Evolutionary conservation across 78 protist species (phyloP), one percentile per base, ranked within the genome.

Genomic region (Dictyostelium purpureum): DNA sequence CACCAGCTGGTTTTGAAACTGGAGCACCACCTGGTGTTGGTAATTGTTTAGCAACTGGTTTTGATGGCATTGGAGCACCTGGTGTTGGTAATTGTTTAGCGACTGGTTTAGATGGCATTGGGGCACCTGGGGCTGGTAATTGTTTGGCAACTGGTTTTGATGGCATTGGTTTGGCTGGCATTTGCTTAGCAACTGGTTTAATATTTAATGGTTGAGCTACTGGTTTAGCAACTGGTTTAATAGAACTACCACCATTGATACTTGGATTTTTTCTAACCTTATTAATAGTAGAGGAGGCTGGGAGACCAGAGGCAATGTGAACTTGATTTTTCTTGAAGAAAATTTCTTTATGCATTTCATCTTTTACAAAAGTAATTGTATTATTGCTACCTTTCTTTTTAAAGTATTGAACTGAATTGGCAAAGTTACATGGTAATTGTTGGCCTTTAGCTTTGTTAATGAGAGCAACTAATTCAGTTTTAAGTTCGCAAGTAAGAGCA

Each of bases 401-500:
- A 18, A 45, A 63, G 47, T 94, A 94, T 63, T 77, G 65, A 89
- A 74, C 70, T 21, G 42, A 21, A 5, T 11, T 40, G 10, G 24
- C 28, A 9, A 73, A 35, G n/a, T 63, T 57, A 21, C 70, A 35
- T 3, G 77, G 31, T 14, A 75, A 51, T n/a, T 79, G 87, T 6
- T 67, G 35, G 10, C 83, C 94, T 47, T 75, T 89, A 54, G 43
- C 61, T 65, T 94, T 71, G 73, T 88, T 77, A 2, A 94, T 52
- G 38, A 61, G 59, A 0, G 90, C 91, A 26, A 94, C 47, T 67
- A 87, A 24, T 38, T 94, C 96, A 11, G 96, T 94, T 63, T 94
- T 94, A 42, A 80, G 59, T 0, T 94, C 94, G 11, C 87, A 56
- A 49, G 10, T 1, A 21, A 94, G n/a, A 1, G 89, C 92, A 11